Evolutionary conservation across 345 rosid species (phyloP).

Genomic region (Conringia planisiliqua): DNA sequence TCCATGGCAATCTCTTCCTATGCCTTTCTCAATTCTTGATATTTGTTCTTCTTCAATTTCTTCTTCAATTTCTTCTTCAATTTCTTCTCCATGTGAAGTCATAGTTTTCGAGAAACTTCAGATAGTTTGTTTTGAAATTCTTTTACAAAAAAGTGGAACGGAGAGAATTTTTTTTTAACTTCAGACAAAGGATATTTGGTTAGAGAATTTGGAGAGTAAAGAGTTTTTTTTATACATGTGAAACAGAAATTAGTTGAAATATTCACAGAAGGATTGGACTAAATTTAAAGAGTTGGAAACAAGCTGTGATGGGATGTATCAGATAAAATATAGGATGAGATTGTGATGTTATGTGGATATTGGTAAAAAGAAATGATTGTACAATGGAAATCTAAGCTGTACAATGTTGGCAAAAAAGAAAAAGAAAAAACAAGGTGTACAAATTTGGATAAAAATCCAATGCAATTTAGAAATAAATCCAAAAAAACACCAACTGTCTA

Average conservation of each 20-base stretch:
- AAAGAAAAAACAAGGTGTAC: too few species aligned
- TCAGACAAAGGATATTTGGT: not conserved
- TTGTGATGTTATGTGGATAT: not conserved
- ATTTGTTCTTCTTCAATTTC: constrained; percentile 29
- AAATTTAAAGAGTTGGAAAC: not conserved
- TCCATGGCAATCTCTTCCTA: constrained; percentile 4
- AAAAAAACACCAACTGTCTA: too few species aligned
- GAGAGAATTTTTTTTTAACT: not conserved
- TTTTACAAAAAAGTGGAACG: not conserved
- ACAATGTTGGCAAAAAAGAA: too few species aligned
- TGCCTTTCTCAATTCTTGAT: constrained; percentile 28
- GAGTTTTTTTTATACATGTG: not conserved
- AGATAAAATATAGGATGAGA: not conserved
- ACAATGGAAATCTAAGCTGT: too few species aligned
- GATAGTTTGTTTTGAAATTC: too few species aligned
- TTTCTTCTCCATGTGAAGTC: constrained; percentile 11
- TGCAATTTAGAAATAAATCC: not conserved
- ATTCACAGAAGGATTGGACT: not conserved
- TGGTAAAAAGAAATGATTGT: not conserved
- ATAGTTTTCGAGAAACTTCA: too few species aligned
- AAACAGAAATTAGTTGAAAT: not conserved
- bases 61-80: constrained; percentile 21
- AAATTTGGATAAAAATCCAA: too few species aligned
- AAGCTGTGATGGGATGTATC: not conserved
- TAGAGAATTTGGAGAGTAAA: not conserved